These are phyloP conservation scores for Xylaria sp. DNA, from an alignment of 2,329 filamentous ascomycete genomes.

Conservation along the genomic window DNA sequence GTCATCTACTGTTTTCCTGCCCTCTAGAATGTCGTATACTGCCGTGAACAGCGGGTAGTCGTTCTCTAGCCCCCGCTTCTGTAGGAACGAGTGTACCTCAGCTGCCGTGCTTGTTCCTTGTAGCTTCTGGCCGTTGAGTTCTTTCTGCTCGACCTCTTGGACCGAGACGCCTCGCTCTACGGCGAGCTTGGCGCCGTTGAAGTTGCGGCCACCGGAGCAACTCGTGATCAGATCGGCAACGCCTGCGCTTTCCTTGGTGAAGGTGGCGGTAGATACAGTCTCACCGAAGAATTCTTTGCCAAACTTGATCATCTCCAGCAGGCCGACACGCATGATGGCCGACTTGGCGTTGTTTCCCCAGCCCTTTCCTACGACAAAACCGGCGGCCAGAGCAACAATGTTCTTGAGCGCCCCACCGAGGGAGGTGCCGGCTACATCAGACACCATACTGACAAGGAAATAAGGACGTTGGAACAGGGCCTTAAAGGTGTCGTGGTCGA, in stretches of 20 bases:
- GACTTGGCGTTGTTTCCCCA: slow-evolving; percentile 99
- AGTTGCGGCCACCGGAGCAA: slow-evolving; percentile 92
- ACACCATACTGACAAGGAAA: slow-evolving; percentile 95
- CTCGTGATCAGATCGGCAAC: slow-evolving; percentile 96
- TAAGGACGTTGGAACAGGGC: slow-evolving; percentile 94
- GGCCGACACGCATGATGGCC: slow-evolving; percentile 95
- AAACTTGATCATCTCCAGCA: slow-evolving; percentile 97
- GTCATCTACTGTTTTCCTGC: slow-evolving; percentile 79
- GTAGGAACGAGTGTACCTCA: slow-evolving; percentile 91
- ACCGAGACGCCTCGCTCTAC: slow-evolving; percentile 83
- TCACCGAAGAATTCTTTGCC: slow-evolving; percentile 92
- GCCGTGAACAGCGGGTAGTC: slow-evolving; percentile 95
- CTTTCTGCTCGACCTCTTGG: slow-evolving; percentile 85
- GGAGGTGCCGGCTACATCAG: slow-evolving; percentile 96
- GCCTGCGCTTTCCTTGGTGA: slow-evolving; percentile 96
- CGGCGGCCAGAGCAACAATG: slow-evolving; percentile 91
- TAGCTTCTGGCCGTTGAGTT: slow-evolving; percentile 97
- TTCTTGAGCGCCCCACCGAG: slow-evolving; percentile 96
- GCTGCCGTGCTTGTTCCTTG: slow-evolving; percentile 93
- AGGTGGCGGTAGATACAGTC: slow-evolving; percentile 83
- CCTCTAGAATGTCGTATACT: slow-evolving; percentile 83
- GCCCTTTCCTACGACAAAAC: slow-evolving; percentile 93
- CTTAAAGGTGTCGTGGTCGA: slow-evolving; percentile 86
- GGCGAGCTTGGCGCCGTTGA: slow-evolving; percentile 89
- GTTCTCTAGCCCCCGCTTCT: slow-evolving; percentile 77